A percentile compares a stretch with the other conserved stretches of the same genome.
phyloP scores from a whole-genome alignment of 1,139 yeast species.

The Geotrichum fermentans region DNA sequence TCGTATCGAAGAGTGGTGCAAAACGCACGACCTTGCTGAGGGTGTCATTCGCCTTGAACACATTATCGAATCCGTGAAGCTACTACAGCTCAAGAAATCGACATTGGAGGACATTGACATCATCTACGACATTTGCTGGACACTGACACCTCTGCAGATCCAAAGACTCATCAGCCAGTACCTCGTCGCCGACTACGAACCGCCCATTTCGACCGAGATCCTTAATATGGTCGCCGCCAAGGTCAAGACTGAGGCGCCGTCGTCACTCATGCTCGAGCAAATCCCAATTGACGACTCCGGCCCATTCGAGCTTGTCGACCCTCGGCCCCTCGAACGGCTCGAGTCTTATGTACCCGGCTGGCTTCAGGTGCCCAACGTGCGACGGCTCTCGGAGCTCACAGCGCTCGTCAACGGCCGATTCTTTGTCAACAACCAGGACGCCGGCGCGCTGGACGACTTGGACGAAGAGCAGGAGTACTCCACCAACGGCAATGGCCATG shows the following conservation, averaged over 20 bases:
- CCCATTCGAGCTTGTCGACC: slow-evolving; percentile 79
- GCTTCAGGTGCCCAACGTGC: slow-evolving; percentile 81
- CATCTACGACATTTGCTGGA: slow-evolving; percentile 91
- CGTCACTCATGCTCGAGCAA: slow-evolving; percentile 47
- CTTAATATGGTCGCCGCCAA: slow-evolving; percentile 78
- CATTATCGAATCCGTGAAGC: slow-evolving; percentile 87
- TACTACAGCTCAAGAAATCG: slow-evolving; percentile 85
- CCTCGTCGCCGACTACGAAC: slow-evolving; percentile 89
- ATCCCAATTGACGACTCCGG: slow-evolving; percentile 63
- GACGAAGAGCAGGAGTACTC: background rate
- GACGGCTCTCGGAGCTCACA: slow-evolving; percentile 84
- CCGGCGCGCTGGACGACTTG: slow-evolving; percentile 3
- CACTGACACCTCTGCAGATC: slow-evolving; percentile 87
- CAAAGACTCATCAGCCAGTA: slow-evolving; percentile 89
- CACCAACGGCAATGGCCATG: background rate
- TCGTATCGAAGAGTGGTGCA: slow-evolving; percentile 97
- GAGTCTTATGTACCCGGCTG: slow-evolving; percentile 97
- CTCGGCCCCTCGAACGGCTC: slow-evolving; percentile 80
- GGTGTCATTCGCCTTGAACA: slow-evolving; percentile 83
- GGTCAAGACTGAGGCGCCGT: slow-evolving; percentile 51
- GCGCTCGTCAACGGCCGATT: slow-evolving; percentile 43
- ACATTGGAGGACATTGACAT: slow-evolving; percentile 88
- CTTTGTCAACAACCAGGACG: background rate
- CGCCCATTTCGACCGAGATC: slow-evolving; percentile 83
- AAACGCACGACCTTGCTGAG: slow-evolving; percentile 85